Percentiles rank a stretch among this genome's conserved stretches.
Evolutionary conservation across 371 early-diverging fungal genomes (phyloP).

Genomic region (Mortierella sp.): DNA sequence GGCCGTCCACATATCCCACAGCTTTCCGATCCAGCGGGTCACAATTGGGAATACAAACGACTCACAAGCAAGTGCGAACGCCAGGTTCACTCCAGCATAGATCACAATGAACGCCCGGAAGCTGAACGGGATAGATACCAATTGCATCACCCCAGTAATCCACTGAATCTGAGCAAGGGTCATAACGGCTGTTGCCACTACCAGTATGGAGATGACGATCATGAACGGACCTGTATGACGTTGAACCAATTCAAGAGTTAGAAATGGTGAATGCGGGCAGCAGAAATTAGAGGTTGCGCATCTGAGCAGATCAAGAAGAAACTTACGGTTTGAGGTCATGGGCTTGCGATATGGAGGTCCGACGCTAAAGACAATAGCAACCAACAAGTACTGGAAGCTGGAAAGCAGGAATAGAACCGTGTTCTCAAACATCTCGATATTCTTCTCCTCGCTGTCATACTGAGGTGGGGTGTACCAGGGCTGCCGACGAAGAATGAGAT

Average conservation of each 20-base stretch:
- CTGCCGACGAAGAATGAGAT: slow-evolving; percentile 75
- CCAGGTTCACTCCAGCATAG: slow-evolving; percentile 27
- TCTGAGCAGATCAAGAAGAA: too few species aligned
- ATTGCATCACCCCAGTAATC: slow-evolving; percentile 28
- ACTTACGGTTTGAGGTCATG: slow-evolving; percentile 78
- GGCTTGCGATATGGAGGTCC: slow-evolving; percentile 93
- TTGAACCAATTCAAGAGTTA: background rate
- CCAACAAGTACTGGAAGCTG: slow-evolving; percentile 90
- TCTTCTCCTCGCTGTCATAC: slow-evolving; percentile 74
- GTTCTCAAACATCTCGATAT: slow-evolving; percentile 84
- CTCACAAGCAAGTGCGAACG: slow-evolving; percentile 24
- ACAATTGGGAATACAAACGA: slow-evolving; percentile 25
- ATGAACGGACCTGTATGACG: slow-evolving; percentile 32
- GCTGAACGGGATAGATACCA: slow-evolving; percentile 31
- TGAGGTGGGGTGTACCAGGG: slow-evolving; percentile 71
- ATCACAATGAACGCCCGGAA: slow-evolving; percentile 28
- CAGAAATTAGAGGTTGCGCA: too few species aligned
- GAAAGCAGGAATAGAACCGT: slow-evolving; percentile 89
- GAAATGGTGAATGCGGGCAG: background rate
- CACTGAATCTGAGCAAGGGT: slow-evolving; percentile 22
- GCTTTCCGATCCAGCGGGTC: slow-evolving; percentile 32
- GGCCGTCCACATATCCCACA: slow-evolving; percentile 17
- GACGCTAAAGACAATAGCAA: slow-evolving; percentile 91
- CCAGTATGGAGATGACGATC: slow-evolving; percentile 10
- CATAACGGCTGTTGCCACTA: slow-evolving; percentile 18